Percentiles rank a stretch among this genome's conserved stretches.
phyloP scores from a whole-genome alignment of 805 yeast genomes.

The Kazachstania viticola region DNA sequence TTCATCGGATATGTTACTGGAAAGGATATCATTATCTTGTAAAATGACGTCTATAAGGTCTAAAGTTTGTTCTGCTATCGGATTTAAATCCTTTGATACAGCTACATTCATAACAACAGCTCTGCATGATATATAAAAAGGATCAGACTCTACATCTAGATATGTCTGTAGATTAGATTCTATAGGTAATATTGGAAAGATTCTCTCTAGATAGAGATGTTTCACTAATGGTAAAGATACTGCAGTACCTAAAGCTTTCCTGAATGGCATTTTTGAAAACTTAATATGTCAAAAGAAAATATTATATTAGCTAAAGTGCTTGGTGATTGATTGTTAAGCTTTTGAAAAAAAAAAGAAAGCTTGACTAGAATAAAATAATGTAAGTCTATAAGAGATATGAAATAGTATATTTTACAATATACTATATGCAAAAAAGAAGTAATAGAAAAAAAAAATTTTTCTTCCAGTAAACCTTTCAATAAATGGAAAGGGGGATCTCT shows the following conservation, averaged over 20 bases:
- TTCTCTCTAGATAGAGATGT: slow-evolving; percentile 11
- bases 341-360: no score
- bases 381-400: no score
- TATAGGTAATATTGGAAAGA: slow-evolving; percentile 10
- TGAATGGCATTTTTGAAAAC: neutral
- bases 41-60: slow-evolving; percentile 13
- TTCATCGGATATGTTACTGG: slow-evolving; percentile 6
- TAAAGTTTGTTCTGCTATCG: slow-evolving; percentile 7
- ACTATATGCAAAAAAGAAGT: no score
- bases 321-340: no score
- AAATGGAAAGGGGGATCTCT: no score
- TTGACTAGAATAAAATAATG: no score
- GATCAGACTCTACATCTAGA: slow-evolving; percentile 12
- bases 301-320: no score
- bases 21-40: slow-evolving; percentile 8
- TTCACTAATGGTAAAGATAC: slow-evolving; percentile 5
- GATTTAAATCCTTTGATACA: slow-evolving; percentile 9
- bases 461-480: no score
- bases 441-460: no score
- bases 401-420: no score
- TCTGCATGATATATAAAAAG: slow-evolving; percentile 13
- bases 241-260: neutral
- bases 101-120: slow-evolving; percentile 16
- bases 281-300: no score
- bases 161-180: slow-evolving; percentile 6